Percentiles rank a stretch among this genome's conserved stretches.
Conservation (phyloP, 2,329 filamentous ascomycete species). For the Ascomycota sp. region DNA sequence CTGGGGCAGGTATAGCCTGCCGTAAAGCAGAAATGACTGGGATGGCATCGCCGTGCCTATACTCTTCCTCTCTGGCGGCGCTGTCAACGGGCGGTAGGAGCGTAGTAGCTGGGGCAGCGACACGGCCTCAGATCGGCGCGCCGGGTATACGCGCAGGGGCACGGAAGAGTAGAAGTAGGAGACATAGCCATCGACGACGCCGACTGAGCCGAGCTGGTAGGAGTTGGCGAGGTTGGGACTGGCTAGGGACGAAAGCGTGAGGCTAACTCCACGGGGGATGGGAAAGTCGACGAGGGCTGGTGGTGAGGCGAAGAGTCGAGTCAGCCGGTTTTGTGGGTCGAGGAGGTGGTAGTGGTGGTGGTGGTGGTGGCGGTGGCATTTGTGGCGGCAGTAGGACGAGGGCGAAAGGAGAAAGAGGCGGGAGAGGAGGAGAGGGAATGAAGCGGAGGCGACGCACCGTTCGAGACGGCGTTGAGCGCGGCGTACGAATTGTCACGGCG, state of each 20-base stretch:
- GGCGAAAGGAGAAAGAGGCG: no score
- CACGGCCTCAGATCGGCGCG: conserved; percentile 50
- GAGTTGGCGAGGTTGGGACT: conserved; percentile 87
- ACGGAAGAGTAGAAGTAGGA: conserved; percentile 90
- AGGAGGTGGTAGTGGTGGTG: no score
- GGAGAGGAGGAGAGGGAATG: no score
- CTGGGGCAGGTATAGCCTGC: conserved; percentile 61
- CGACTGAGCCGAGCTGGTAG: conserved; percentile 76
- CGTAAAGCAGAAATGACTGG: conserved; percentile 62
- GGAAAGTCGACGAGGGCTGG: conserved; percentile 71
- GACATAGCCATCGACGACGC: conserved; percentile 87
- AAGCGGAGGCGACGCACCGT: conserved; percentile 30
- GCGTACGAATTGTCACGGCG: conserved; percentile 84
- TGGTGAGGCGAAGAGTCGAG: not conserved
- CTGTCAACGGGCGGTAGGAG: conserved; percentile 62
- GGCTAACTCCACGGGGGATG: conserved; percentile 63
- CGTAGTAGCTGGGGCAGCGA: conserved; percentile 58
- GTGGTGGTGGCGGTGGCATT: no score
- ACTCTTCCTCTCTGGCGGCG: conserved; percentile 27
- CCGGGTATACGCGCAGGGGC: conserved; percentile 44
- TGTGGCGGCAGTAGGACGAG: no score
- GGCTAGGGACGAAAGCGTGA: conserved; percentile 79
- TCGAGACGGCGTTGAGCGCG: conserved; percentile 61
- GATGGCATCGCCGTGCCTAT: no score
- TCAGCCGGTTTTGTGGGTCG: no score